phyloP scores from a whole-genome alignment of 345 rosid species.

The Dovyalis caffra region DNA sequence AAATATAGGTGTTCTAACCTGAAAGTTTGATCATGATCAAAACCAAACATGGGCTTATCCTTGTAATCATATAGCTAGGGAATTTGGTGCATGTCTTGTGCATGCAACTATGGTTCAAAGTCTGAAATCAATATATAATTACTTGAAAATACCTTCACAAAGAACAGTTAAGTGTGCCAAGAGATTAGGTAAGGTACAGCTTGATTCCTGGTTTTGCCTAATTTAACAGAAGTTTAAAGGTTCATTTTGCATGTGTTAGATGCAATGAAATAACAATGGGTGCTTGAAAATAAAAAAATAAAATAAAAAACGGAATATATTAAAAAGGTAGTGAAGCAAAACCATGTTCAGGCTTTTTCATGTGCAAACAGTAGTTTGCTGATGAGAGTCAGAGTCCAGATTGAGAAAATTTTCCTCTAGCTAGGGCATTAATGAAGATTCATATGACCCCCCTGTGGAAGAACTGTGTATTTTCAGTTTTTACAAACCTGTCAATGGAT shows the following conservation, averaged over 20 bases:
- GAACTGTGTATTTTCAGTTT: constrained; percentile 21
- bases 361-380: neutral
- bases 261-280: too few relatives aligned
- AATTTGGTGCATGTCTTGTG: neutral
- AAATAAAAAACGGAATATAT: too few relatives aligned
- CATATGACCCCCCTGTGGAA: constrained; percentile 3
- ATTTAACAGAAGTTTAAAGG: too few relatives aligned
- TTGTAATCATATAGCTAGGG: neutral
- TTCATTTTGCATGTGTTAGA: too few relatives aligned
- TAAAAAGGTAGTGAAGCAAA: neutral
- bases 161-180: too few relatives aligned
- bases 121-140: neutral
- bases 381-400: neutral
- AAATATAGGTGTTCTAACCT: neutral
- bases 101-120: neutral
- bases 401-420: constrained; percentile 4
- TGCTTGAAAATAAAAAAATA: too few relatives aligned
- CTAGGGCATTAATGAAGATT: constrained; percentile 22
- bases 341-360: constrained; percentile 1
- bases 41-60: neutral
- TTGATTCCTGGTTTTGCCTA: too few relatives aligned
- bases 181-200: too few relatives aligned
- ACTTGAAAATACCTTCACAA: too few relatives aligned
- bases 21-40: neutral
- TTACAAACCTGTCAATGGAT: constrained; percentile 30